Evolutionary conservation across 2,329 filamentous ascomycete species (phyloP).

Genomic region (Microdochium trichocladiopsis): DNA sequence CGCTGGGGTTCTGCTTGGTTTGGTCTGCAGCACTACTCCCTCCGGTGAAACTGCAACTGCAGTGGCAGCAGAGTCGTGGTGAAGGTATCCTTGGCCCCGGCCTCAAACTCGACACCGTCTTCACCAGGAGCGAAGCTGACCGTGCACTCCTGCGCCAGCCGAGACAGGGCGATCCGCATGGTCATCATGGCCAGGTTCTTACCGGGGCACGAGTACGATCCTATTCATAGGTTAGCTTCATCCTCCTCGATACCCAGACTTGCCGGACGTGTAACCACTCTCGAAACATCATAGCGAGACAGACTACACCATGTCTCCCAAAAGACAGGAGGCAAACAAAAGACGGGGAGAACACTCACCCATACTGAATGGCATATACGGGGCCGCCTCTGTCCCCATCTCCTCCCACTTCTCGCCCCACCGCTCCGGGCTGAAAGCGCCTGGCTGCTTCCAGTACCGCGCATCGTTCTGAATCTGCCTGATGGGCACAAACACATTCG

Average conservation of each 20-base stretch:
- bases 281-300: neutral
- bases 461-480: constrained; percentile 16
- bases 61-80: constrained; percentile 7
- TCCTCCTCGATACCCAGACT: too few species aligned
- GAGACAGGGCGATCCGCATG: constrained; percentile 10
- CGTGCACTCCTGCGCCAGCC: constrained; percentile 9
- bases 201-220: constrained; percentile 11
- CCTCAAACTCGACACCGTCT: constrained; percentile 11
- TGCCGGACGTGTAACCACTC: too few species aligned
- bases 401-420: constrained; percentile 11
- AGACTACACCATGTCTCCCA: neutral
- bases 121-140: constrained; percentile 14
- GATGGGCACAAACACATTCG: constrained; percentile 10
- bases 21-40: neutral
- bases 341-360: constrained; percentile 4
- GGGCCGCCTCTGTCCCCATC: constrained; percentile 11
- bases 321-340: neutral
- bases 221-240: constrained; percentile 1
- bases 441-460: constrained; percentile 9
- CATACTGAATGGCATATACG: constrained; percentile 12
- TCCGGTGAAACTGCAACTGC: constrained; percentile 6
- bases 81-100: constrained; percentile 9
- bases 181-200: constrained; percentile 13
- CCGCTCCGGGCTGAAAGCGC: constrained; percentile 14
- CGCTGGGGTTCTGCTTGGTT: too few species aligned